Conservation (phyloP, 2,329 filamentous ascomycete species). For the Aureobasidium mangrovei region DNA sequence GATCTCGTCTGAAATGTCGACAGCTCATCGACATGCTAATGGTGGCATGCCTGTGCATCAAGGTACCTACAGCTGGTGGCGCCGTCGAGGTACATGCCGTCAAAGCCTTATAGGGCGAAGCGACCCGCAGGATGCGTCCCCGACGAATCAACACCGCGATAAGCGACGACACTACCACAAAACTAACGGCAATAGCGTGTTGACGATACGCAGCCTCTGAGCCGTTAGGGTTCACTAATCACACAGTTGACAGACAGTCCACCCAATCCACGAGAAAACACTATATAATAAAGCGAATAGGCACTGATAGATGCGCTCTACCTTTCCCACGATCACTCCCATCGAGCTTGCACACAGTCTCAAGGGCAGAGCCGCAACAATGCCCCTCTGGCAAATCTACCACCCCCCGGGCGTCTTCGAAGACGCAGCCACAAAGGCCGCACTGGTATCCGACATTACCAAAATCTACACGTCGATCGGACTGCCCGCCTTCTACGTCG, state of each 20-base stretch:
- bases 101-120: neutral
- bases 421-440: slow-evolving; percentile 21
- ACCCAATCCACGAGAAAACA: neutral
- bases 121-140: neutral
- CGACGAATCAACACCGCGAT: neutral
- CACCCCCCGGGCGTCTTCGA: slow-evolving; percentile 31
- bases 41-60: no score
- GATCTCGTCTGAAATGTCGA: no score
- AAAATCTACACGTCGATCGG: slow-evolving; percentile 31
- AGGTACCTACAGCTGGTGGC: no score
- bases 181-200: slow-evolving; percentile 1
- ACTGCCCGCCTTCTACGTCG: slow-evolving; percentile 39
- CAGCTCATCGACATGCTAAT: no score
- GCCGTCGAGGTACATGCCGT: neutral
- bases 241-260: neutral
- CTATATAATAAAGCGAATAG: no score
- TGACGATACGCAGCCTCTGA: neutral
- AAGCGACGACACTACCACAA: neutral
- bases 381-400: slow-evolving; percentile 39
- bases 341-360: neutral
- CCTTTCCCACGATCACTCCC: neutral
- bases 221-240: neutral
- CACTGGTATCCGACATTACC: slow-evolving; percentile 31
- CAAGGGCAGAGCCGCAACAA: slow-evolving; percentile 15
- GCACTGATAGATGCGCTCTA: no score